Evolutionary conservation across 805 yeast genomes (phyloP).

Genomic region (Candida jianshihensis): DNA sequence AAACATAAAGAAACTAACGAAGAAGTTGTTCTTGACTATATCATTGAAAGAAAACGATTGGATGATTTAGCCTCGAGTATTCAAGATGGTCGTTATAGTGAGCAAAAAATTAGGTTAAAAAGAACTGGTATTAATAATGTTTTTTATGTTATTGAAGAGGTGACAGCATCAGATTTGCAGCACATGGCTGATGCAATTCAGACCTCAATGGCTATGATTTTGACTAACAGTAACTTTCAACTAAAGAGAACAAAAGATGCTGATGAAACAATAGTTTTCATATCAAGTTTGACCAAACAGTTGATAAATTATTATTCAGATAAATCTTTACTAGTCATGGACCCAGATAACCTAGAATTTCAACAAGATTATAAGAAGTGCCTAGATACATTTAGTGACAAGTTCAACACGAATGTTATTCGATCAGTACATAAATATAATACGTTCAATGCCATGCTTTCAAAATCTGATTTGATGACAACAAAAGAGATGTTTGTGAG

Average conservation of each 20-base stretch:
- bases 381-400: slow-evolving; percentile 35
- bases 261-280: slow-evolving; percentile 65
- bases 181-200: slow-evolving; percentile 57
- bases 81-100: slow-evolving; percentile 80
- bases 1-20: slow-evolving; percentile 47
- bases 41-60: slow-evolving; percentile 85
- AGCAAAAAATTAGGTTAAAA: slow-evolving; percentile 74
- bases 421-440: slow-evolving; percentile 41
- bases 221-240: slow-evolving; percentile 60
- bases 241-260: slow-evolving; percentile 62
- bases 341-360: slow-evolving; percentile 40
- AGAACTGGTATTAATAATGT: slow-evolving; percentile 62
- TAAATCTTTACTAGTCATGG: slow-evolving; percentile 40
- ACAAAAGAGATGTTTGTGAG: slow-evolving; percentile 68
- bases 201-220: slow-evolving; percentile 67
- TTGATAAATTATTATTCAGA: slow-evolving; percentile 33
- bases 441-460: slow-evolving; percentile 59
- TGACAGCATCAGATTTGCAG: slow-evolving; percentile 36
- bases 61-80: slow-evolving; percentile 83
- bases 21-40: slow-evolving; percentile 67
- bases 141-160: slow-evolving; percentile 78
- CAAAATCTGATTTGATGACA: slow-evolving; percentile 64
- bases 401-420: slow-evolving; percentile 30
- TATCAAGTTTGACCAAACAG: slow-evolving; percentile 40
- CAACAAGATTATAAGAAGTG: slow-evolving; percentile 44